Base-by-base conservation (phyloP, 495 filamentous ascomycete genomes). In the Aspergillus homomorphus region DNA sequence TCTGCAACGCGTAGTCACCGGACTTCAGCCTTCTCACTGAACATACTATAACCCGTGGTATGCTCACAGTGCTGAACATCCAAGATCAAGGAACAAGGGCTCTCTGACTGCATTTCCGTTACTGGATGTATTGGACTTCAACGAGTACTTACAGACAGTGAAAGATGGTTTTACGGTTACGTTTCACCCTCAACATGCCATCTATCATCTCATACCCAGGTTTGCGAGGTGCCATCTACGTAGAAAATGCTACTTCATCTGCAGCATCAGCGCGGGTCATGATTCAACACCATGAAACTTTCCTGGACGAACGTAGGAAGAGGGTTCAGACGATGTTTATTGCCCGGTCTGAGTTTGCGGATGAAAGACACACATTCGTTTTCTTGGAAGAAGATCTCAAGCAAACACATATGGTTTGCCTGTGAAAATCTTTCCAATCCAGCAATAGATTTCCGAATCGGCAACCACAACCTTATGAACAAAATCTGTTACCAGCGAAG, bases 111-210 rank as follows among this genome's bases (percentile, higher is more conserved):
- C 52, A 28, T 60, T 53, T 62, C 56, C 45, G 64, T 63, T 62
- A 28, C 41, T 52, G 49, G 28, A 22, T 58, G 66, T 69, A 69
- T 59, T 69, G 66, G 49, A 49, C 66, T 66, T 46, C 28, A 45
- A 42, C 5, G 66, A 61, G 66, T 69, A 69, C 66, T 60, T 69
- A 67, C 57, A 45, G 30, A 48, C 56, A 53, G 54, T 33, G 26
- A 48, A 46, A 51, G 28, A 51, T 64, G 60, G 56, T 53, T 50
- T 46, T 56, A 44, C 48, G 54, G 63, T 69, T 66, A 59, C 63
- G 63, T 69, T 69, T 69, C 66, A 61, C 66, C 64, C 57, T 60
- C 66, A 33, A 66, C 66, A 69, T 58, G 22, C 42, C 18, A 4
- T 6, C 0, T n/a, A 30, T 22, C 30, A 21, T 4, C 23, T 10